phyloP scores from a whole-genome alignment of 306 rosid species.

The Cucurbita pepo region DNA sequence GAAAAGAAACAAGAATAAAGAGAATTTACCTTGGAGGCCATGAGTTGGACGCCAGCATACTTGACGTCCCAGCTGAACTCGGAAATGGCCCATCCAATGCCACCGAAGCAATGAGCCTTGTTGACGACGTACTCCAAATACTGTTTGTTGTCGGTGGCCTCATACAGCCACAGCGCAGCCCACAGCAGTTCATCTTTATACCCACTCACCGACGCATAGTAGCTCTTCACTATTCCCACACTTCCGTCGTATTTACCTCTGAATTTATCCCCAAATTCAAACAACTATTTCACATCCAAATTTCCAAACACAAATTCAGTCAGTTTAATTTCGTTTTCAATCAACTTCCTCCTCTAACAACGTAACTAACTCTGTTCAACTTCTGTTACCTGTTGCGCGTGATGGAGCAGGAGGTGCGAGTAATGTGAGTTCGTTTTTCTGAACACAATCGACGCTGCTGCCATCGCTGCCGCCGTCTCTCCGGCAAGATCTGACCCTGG shows the following conservation, averaged over 20 bases:
- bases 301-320: neutral
- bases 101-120: slow-evolving; percentile 66
- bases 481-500: slow-evolving; percentile 99
- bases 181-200: slow-evolving; percentile 84
- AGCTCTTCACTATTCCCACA: slow-evolving; percentile 71
- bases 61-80: slow-evolving; percentile 99
- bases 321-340: neutral
- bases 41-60: slow-evolving; percentile 79
- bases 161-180: slow-evolving; percentile 92
- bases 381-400: slow-evolving; percentile 57
- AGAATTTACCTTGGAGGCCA: slow-evolving; percentile 52
- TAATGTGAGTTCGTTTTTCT: slow-evolving; percentile 71
- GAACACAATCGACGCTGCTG: slow-evolving; percentile 74
- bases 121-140: slow-evolving; percentile 44
- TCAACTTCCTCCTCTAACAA: neutral
- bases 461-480: slow-evolving; percentile 89
- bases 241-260: slow-evolving; percentile 77
- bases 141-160: slow-evolving; percentile 77
- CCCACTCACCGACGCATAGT: slow-evolving; percentile 99
- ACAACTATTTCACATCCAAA: slow-evolving; percentile 32
- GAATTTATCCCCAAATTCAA: slow-evolving; percentile 75
- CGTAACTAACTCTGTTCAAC: neutral
- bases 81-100: slow-evolving; percentile 83
- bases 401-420: slow-evolving; percentile 70
- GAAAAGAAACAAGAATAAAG: neutral